A percentile compares a stretch with the other conserved stretches of the same genome.
Evolutionary conservation across 1,284 basidiomycete species (phyloP).

Genomic region (Pascua sp.): DNA sequence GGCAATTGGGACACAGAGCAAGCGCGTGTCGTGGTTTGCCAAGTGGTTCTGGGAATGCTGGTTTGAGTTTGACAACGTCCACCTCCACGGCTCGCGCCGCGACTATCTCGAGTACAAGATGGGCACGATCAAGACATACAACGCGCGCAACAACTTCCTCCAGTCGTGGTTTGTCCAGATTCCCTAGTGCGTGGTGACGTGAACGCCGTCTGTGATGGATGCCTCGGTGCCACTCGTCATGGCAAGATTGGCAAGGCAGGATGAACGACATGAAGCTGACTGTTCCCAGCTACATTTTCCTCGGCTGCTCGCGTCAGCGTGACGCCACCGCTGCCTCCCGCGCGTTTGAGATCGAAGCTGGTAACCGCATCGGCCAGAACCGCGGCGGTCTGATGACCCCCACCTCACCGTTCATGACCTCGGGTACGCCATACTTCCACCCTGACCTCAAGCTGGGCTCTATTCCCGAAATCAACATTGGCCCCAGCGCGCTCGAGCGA

Average conservation of each 20-base stretch:
- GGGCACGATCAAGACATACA: slow-evolving; percentile 69
- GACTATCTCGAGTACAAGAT: slow-evolving; percentile 79
- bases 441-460: slow-evolving; percentile 46
- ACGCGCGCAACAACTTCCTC: slow-evolving; percentile 69
- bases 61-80: slow-evolving; percentile 76
- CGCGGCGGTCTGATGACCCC: slow-evolving; percentile 49
- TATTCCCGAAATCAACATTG: slow-evolving; percentile 45
- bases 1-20: slow-evolving; percentile 66
- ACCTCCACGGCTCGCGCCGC: slow-evolving; percentile 64
- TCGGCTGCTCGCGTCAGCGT: slow-evolving; percentile 65
- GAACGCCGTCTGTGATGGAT: background rate
- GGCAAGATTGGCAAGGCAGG: background rate
- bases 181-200: slow-evolving; percentile 42
- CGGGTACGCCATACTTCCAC: slow-evolving; percentile 31
- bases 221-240: background rate
- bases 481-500: slow-evolving; percentile 40
- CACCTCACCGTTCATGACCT: slow-evolving; percentile 50
- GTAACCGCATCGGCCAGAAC: slow-evolving; percentile 59
- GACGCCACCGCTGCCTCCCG: slow-evolving; percentile 61
- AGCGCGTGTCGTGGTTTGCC: slow-evolving; percentile 68
- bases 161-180: slow-evolving; percentile 67
- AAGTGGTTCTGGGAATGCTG: slow-evolving; percentile 79
- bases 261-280: slow-evolving; percentile 37
- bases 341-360: slow-evolving; percentile 68
- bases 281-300: slow-evolving; percentile 62